phyloP scores from a whole-genome alignment of 202 grass and related monocot species.

The Schoenoplectus triqueter region DNA sequence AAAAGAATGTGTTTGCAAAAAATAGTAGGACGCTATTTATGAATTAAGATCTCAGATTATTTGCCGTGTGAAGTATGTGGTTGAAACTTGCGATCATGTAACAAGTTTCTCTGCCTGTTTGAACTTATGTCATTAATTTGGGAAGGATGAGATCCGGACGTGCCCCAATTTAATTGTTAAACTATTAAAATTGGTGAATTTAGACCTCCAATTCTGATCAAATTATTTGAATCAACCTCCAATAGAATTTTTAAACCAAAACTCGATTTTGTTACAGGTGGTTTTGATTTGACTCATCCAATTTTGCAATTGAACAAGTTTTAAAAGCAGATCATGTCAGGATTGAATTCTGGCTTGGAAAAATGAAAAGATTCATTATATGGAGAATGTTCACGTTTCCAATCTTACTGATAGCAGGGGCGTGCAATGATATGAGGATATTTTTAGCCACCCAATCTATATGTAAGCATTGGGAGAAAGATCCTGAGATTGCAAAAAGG shows the following conservation, averaged over 20 bases:
- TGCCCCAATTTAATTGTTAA: not conserved
- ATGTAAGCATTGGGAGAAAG: no score
- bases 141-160: no score
- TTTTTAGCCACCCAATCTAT: no score
- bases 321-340: no score
- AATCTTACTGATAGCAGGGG: no score
- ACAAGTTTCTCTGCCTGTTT: not conserved
- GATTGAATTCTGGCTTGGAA: no score
- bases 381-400: no score
- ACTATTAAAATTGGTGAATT: not conserved
- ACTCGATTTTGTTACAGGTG: no score
- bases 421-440: no score
- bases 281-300: not conserved
- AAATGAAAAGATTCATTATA: no score
- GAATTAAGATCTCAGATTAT: not conserved
- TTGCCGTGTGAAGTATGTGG: not conserved
- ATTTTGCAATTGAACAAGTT: not conserved
- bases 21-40: not conserved
- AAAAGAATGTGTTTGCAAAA: slow-evolving; percentile 22
- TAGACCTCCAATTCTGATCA: not conserved
- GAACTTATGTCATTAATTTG: not conserved
- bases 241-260: no score
- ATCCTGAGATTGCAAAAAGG: no score
- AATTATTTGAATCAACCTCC: not conserved
- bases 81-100: not conserved